These are phyloP conservation scores for Apiospora marii DNA, from an alignment of 2,329 filamentous ascomycete species.

Conservation along the genomic window DNA sequence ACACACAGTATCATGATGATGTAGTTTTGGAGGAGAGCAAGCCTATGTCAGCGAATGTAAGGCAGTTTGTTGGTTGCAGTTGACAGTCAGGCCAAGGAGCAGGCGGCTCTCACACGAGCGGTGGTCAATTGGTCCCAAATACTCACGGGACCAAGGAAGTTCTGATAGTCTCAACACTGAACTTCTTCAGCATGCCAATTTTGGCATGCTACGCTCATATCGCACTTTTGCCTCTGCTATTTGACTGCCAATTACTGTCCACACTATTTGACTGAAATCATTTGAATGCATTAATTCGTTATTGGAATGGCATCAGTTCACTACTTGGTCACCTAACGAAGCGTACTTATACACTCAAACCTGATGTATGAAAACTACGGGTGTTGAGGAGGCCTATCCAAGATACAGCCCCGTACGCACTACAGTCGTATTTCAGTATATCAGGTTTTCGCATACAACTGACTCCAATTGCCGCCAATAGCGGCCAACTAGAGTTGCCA, in stretches of 20 bases:
- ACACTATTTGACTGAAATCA: background rate
- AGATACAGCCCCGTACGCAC: too few species aligned
- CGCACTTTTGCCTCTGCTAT: background rate
- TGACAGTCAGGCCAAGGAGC: background rate
- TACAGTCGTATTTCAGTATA: background rate
- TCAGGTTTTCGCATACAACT: background rate
- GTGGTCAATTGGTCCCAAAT: background rate
- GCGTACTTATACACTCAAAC: too few species aligned
- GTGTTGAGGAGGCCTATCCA: too few species aligned
- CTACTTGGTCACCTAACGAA: too few species aligned
- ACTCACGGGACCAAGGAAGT: background rate
- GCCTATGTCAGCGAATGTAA: background rate
- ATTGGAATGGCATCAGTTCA: background rate
- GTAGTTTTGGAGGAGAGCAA: background rate
- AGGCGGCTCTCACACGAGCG: background rate
- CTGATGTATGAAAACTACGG: too few species aligned
- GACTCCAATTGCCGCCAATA: background rate
- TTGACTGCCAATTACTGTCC: background rate
- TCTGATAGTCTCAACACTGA: constrained; percentile 7
- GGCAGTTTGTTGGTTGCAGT: background rate
- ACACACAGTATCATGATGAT: background rate
- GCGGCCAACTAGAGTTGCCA: background rate
- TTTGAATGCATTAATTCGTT: background rate
- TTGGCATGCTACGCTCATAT: background rate
- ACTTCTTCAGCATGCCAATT: background rate